Conservation (phyloP, 2,329 filamentous ascomycete species). For the Aspergillus sp. region DNA sequence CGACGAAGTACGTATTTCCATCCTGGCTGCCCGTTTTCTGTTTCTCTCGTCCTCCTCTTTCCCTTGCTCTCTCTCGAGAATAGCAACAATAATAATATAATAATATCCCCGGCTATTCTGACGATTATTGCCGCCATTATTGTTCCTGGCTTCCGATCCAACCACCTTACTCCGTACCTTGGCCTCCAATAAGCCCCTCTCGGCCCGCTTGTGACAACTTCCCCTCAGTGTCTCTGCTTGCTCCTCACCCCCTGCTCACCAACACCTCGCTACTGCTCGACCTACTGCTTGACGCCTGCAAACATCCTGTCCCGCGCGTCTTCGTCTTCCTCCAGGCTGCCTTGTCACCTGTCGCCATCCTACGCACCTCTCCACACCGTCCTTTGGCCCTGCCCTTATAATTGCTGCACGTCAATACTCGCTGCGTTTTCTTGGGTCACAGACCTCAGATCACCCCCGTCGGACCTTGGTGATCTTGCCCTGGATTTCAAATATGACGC, state of each 20-base stretch:
- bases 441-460: constrained; percentile 16
- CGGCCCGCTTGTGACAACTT: constrained; percentile 20
- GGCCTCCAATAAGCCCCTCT: constrained; percentile 20
- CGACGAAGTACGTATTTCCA: constrained; percentile 3
- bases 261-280: not conserved
- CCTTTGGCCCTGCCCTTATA: not conserved
- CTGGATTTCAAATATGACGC: constrained; percentile 36
- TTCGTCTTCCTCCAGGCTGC: not conserved
- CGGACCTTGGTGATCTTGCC: constrained; percentile 17
- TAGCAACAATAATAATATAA: not conserved
- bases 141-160: constrained; percentile 12
- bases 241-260: constrained; percentile 1
- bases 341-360: constrained; percentile 6
- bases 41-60: not conserved
- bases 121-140: constrained; percentile 10
- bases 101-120: not conserved
- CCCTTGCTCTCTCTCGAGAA: constrained; percentile 3
- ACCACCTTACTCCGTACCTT: constrained; percentile 6
- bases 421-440: constrained; percentile 9
- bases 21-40: constrained; percentile 1
- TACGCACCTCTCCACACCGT: not conserved
- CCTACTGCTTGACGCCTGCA: constrained; percentile 26
- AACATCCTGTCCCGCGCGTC: constrained; percentile 24
- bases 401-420: constrained; percentile 3
- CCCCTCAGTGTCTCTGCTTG: constrained; percentile 1